Evolutionary conservation across 2,329 filamentous ascomycete species (phyloP), one percentile per base, ranked within the genome.

Genomic region (Aspergillus fischeri): DNA sequence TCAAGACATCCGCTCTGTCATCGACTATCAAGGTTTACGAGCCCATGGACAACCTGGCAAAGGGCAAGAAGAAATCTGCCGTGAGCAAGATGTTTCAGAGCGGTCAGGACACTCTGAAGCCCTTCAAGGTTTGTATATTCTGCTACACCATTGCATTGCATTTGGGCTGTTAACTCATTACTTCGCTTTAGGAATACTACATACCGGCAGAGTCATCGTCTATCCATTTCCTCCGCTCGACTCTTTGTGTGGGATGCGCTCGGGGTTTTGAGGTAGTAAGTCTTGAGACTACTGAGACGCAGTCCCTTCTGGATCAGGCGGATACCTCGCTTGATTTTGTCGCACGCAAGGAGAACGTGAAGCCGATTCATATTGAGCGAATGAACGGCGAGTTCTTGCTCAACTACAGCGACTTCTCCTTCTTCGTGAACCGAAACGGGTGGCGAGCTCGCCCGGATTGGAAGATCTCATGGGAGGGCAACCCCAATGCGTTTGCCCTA

Each of bases 21-120:
- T 96, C 91, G 14, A 97, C 93, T 1, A 96, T 99, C 80, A 97
- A 97, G 77, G 94, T 97, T n/a, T 97, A 91, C 75, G 93, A 99
- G 77, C 94, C 94, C 1, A 96, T 96, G 77, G 94, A 97, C 71
- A 89, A 91, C 60, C 89, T 96, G 82, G 88, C 89, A 54, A 94
- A 92, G 78, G 91, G 90, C 57, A 95, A 94, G 80, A 97, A 95
- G 79, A 95, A 96, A 72, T 94, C 92, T 68, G 93, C 94, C 20
- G 87, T 99, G 59, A 88, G 90, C 64, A 96, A 95, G 78, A 96
- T 99, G 87, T 93, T 99, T 77, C 91, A 91, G 60, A 87, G 85
- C 63, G 91, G 92, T 8, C 92, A 97, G 73, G 94, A 99, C 74
- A 91, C 96, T 66, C 83, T 99, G 62, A 95, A 95, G 77, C 91